A percentile compares a stretch with the other conserved stretches of the same genome.
Evolutionary conservation across 352 stramenopile genomes (phyloP).

Genomic region (Blastocystis sp.): DNA sequence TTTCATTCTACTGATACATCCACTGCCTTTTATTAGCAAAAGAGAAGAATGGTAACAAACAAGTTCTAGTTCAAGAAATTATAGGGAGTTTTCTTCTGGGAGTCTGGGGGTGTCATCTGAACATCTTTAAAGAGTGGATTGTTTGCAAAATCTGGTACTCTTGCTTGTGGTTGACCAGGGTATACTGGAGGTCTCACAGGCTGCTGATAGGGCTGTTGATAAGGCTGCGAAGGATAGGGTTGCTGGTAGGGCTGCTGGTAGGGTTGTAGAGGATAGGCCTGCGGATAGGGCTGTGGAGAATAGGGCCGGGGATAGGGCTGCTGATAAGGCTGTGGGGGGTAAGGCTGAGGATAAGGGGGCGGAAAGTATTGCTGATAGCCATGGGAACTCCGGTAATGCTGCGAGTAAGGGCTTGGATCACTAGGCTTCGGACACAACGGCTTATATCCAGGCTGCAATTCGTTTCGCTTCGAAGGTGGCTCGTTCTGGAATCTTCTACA

Average conservation of each 20-base stretch:
- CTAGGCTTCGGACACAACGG: neutral
- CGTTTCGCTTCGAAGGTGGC: neutral
- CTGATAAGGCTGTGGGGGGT: neutral
- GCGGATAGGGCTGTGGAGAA: neutral
- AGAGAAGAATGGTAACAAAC: too few relatives aligned
- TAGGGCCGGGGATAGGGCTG: neutral
- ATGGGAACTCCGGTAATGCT: neutral
- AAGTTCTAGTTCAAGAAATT: too few relatives aligned
- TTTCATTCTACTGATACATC: neutral
- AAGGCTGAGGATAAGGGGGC: neutral
- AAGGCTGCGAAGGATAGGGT: neutral
- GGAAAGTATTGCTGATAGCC: neutral
- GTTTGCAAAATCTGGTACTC: neutral
- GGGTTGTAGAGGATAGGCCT: neutral
- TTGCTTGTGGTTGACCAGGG: neutral
- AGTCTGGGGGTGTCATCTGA: neutral
- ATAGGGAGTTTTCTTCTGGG: too few relatives aligned
- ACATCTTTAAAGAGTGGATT: neutral
- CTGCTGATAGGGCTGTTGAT: neutral
- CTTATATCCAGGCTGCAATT: neutral
- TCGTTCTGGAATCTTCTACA: neutral
- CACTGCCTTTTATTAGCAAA: neutral
- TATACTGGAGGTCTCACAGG: neutral
- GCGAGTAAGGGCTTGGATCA: neutral
- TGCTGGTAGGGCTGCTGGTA: constrained; percentile 9